Evolutionary conservation across 441 rosid genomes (phyloP).

Genomic region (Manihot esculenta): DNA sequence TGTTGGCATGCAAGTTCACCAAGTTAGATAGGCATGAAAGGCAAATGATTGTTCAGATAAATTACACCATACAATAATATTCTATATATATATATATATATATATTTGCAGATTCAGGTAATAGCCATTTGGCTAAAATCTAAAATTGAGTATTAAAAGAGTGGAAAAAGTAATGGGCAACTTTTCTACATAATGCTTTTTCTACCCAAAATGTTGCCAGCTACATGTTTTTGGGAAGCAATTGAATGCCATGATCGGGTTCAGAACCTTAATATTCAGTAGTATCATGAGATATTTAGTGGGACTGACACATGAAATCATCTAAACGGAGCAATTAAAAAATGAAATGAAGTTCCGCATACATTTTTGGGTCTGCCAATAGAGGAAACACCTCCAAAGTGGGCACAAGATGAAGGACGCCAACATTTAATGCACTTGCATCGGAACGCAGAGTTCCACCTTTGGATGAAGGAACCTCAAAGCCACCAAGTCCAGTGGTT

Average conservation of each 20-base stretch:
- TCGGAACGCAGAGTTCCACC: constrained; percentile 90
- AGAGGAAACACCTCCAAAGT: constrained; percentile 90
- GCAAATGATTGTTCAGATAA: not conserved
- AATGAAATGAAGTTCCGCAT: constrained; percentile 32
- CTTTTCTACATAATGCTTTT: not conserved
- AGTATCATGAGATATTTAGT: not conserved
- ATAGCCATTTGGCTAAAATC: not conserved
- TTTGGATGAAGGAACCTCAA: constrained; percentile 95
- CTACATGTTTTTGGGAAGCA: constrained; percentile 5
- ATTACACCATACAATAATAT: not conserved
- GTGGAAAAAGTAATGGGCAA: not conserved
- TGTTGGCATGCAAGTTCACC: constrained; percentile 35
- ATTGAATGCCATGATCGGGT: not conserved
- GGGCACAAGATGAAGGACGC: constrained; percentile 97
- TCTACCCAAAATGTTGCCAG: constrained; percentile 3
- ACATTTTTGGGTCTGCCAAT: constrained; percentile 81
- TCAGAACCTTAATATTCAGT: not conserved
- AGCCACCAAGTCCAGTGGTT: constrained; percentile 99
- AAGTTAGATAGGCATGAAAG: constrained; percentile 14
- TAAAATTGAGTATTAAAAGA: not conserved
- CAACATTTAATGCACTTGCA: constrained; percentile 92
- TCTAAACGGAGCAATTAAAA: constrained; percentile 5
- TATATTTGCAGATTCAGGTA: constrained; percentile 1
- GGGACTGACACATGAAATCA: not conserved
- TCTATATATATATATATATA: too few relatives aligned